Evolutionary conservation across 768 basidiomycete species (phyloP), one percentile per base, ranked within the genome.

Genomic region (Pleurotus djamor): DNA sequence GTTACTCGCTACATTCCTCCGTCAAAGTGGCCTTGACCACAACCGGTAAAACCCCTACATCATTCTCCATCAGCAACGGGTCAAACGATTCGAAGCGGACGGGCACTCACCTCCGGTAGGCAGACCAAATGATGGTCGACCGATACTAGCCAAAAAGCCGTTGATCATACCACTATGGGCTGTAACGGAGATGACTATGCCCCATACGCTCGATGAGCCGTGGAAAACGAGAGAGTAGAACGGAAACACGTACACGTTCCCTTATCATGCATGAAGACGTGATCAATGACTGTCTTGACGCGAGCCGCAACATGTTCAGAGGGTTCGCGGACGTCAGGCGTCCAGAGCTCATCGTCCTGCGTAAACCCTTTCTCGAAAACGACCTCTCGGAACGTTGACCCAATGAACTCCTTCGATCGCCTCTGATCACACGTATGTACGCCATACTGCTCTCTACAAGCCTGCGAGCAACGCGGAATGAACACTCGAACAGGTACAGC

Each of bases 391-490:
- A 83, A 90, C 5, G 76, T 63, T 0, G 59, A 58, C 0, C 68
- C 64, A 60, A 92, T 85, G 57, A 81, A 76, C 0, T 81, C 75
- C 36, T 71, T 74, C 2, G 77, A 74, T 16, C 76, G 74, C 12
- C 90, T 81, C 62, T 81, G 79, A 69, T 92, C 90, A 64, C 88
- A 91, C 0, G 89, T 90, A 60, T 91, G 88, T 0, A 82, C 78
- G 0, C 89, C 84, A 59, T 83, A 81, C 60, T 79, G 78, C 68
- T 92, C 91, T 34, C 89, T 82, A 49, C 83, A 80, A 60, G 87
- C 79, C 91, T 92, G 58, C 6, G 48, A 49, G 38, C 13, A 10
- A 6, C 35, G 44, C 13, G 21, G 13, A 12, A 47, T n/a, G 13
- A 43, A 14, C 4, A 14, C 6, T 2, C 7, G 1, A n/a, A 45